Evolutionary conservation across 306 rosid species (phyloP), one percentile per base, ranked within the genome.

Genomic region (Lathyrus oleraceus): DNA sequence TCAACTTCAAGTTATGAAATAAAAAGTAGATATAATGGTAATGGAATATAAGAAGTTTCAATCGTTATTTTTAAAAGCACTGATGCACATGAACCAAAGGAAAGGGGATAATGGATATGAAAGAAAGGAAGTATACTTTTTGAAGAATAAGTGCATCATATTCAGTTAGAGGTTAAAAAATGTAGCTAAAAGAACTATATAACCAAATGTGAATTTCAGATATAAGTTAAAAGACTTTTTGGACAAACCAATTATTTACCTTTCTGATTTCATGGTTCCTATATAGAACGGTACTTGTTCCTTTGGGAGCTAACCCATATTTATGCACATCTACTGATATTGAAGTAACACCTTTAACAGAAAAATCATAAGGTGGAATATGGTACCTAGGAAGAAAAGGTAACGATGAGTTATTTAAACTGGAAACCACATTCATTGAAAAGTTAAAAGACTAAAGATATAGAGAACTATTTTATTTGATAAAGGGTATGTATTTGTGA

Each of bases 231-330:
- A 49, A 51, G 44, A 60, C 53, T 27, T 49, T 78, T 52, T 38
- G 48, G 43, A 15, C 57, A 71, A 68, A 70, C 21, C 62, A 80
- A 60, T 56, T 61, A 54, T 54, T 76, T 85, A 88, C 98, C 98
- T 94, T 90, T 84, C 98, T 82, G 77, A 90, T 88, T 39, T 87
- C 96, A 83, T 87, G 98, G 83, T 90, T 88, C 76, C 94, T 81
- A 76, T 88, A 94, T 57, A 94, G 81, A 68, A 94, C 90, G 63
- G 85, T 43, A 54, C 97, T 94, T 25, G 97, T 90, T 90, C 98
- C 97, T 81, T 94, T 94, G 66, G 98, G 98, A 73, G 97, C 97
- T 81, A 94, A 85, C 48, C 98, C 98, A 28, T 94, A 94, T 73
- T 94, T 94, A 79, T 94, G 98, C 85, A 90, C 98, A 78, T 94